Evolutionary conservation across 257 asterid genomes (phyloP).

Genomic region (Forsythia suspensa): DNA sequence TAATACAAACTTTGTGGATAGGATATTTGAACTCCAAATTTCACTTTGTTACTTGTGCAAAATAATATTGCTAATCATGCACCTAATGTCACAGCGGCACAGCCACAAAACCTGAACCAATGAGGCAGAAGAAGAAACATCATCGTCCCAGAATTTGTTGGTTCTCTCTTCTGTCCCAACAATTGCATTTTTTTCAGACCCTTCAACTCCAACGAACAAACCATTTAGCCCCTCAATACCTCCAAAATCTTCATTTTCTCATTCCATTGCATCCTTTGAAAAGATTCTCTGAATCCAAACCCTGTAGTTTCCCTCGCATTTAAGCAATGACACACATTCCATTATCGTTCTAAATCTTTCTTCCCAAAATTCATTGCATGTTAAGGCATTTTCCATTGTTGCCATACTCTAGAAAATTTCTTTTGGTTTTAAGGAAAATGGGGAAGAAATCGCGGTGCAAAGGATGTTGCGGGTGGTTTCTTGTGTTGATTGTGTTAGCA

Average conservation of each 20-base stretch:
- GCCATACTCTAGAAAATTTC: background rate
- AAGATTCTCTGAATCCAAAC: background rate
- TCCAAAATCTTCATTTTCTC: background rate
- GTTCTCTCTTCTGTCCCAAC: conserved; percentile 1
- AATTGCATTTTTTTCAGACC: background rate
- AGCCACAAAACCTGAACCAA: conserved; percentile 1
- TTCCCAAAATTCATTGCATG: background rate
- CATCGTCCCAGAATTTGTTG: background rate
- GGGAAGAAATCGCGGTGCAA: conserved; percentile 7
- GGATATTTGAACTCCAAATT: too few species aligned
- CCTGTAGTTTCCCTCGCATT: conserved; percentile 7
- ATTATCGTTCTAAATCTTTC: background rate
- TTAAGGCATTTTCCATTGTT: background rate
- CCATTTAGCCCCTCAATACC: background rate
- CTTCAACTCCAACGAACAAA: background rate
- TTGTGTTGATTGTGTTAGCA: conserved; percentile 5
- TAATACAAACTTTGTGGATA: too few species aligned
- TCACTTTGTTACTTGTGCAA: too few species aligned
- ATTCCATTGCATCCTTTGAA: background rate
- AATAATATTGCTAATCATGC: too few species aligned
- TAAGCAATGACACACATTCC: background rate
- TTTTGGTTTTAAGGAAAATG: background rate
- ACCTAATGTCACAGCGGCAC: background rate
- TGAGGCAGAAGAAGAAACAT: background rate
- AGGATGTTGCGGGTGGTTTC: conserved; percentile 12